phyloP scores from a whole-genome alignment of 2,329 filamentous ascomycete genomes.

The Penicillium sp. region DNA sequence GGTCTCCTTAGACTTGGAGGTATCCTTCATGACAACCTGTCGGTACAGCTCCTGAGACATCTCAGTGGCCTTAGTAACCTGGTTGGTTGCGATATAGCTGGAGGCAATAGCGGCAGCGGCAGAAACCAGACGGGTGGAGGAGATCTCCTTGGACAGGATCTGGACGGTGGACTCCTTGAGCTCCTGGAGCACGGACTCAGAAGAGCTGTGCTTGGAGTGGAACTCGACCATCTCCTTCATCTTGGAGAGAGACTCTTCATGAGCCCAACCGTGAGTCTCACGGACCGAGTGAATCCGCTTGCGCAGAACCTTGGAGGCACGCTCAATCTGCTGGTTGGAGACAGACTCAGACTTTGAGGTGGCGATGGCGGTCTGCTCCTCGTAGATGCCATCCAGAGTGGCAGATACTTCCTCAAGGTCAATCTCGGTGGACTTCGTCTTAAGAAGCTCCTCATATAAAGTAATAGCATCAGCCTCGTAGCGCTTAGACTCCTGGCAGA shows the following conservation, averaged over 20 bases:
- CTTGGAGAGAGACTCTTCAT: slow-evolving; percentile 39
- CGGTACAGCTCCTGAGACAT: slow-evolving; percentile 40
- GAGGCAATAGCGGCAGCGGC: slow-evolving; percentile 39
- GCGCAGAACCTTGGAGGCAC: slow-evolving; percentile 30
- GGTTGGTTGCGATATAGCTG: slow-evolving; percentile 37
- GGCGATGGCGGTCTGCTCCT: slow-evolving; percentile 34
- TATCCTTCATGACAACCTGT: slow-evolving; percentile 41
- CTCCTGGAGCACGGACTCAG: slow-evolving; percentile 30
- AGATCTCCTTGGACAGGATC: slow-evolving; percentile 35
- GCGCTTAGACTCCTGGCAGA: slow-evolving; percentile 40
- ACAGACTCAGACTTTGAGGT: slow-evolving; percentile 23
- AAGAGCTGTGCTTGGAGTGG: slow-evolving; percentile 35
- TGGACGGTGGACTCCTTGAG: slow-evolving; percentile 36
- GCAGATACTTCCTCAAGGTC: slow-evolving; percentile 36
- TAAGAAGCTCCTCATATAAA: slow-evolving; percentile 40
- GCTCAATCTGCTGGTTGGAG: slow-evolving; percentile 30
- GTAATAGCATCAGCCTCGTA: slow-evolving; percentile 37
- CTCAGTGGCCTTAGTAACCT: slow-evolving; percentile 33
- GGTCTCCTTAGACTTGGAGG: slow-evolving; percentile 22
- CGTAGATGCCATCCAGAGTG: slow-evolving; percentile 38
- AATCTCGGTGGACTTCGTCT: slow-evolving; percentile 31
- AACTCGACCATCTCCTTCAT: slow-evolving; percentile 39
- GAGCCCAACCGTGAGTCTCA: slow-evolving; percentile 39
- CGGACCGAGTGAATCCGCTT: slow-evolving; percentile 32
- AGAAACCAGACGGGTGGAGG: slow-evolving; percentile 29